These are phyloP conservation scores for Croton setiger DNA, from an alignment of 441 rosid species.

Conservation along the genomic window DNA sequence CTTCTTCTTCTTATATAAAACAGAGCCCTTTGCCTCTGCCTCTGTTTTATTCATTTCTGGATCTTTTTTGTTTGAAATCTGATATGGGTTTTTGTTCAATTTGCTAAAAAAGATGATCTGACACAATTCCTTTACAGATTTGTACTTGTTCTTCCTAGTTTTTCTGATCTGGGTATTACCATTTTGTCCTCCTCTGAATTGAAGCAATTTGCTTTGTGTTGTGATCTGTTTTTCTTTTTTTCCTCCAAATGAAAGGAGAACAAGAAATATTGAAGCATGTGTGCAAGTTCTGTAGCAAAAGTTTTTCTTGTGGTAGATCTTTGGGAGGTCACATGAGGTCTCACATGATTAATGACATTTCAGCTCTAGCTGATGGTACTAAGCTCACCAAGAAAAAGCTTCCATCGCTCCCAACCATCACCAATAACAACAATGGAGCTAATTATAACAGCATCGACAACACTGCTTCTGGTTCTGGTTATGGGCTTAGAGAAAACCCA, in stretches of 20 bases:
- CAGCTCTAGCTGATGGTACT: conserved; percentile 34
- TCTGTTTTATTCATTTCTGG: conserved; percentile 1
- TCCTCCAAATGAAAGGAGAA: conserved; percentile 26
- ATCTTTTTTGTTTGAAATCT: conserved; percentile 25
- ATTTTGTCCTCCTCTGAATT: conserved; percentile 24
- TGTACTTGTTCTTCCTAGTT: conserved; percentile 21
- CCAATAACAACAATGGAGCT: conserved; percentile 1
- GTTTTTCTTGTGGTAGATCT: conserved; percentile 39
- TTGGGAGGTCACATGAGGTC: conserved; percentile 43
- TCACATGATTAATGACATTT: conserved; percentile 34
- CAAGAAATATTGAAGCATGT: conserved; percentile 25
- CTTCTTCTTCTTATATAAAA: not conserved
- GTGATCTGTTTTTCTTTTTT: conserved; percentile 21
- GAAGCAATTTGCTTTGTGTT: conserved; percentile 19
- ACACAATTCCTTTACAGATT: conserved; percentile 16
- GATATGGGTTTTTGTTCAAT: conserved; percentile 12
- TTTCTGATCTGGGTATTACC: conserved; percentile 35
- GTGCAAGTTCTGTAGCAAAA: conserved; percentile 40
- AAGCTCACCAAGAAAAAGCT: conserved; percentile 41
- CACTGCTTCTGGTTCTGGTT: conserved; percentile 31
- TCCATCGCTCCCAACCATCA: conserved; percentile 13
- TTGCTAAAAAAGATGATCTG: conserved; percentile 12
- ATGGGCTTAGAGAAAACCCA: conserved; percentile 58
- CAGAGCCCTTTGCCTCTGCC: too few species aligned
- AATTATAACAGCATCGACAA: conserved; percentile 11